Conservation (phyloP, 768 basidiomycete species). For the Austroboletus festivus region DNA sequence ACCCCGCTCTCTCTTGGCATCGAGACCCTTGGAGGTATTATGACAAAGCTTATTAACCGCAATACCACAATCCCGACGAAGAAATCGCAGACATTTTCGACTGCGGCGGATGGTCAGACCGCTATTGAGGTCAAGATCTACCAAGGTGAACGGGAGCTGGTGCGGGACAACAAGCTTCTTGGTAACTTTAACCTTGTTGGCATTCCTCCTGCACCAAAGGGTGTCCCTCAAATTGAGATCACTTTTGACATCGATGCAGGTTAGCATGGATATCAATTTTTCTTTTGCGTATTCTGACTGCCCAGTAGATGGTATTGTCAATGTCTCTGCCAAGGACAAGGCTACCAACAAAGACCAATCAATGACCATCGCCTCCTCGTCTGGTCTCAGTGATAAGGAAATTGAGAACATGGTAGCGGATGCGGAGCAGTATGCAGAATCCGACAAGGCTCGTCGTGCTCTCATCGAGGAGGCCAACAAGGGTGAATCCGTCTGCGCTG, state of each 20-base stretch:
- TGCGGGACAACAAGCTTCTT: constrained; percentile 96
- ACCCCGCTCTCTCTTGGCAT: constrained; percentile 95
- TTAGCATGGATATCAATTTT: constrained; percentile 26
- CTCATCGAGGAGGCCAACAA: constrained; percentile 97
- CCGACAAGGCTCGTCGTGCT: constrained; percentile 81
- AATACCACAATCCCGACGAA: constrained; percentile 99
- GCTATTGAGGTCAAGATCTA: constrained; percentile 99
- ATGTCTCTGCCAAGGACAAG: constrained; percentile 95
- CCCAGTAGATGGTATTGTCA: constrained; percentile 83
- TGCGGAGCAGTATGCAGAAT: constrained; percentile 90
- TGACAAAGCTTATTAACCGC: constrained; percentile 97
- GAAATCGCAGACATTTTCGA: constrained; percentile 99
- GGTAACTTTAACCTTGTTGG: constrained; percentile 99
- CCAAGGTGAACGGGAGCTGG: constrained; percentile 99
- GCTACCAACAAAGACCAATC: constrained; percentile 88
- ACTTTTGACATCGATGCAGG: constrained; percentile 98
- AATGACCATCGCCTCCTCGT: constrained; percentile 97
- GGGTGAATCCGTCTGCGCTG: constrained; percentile 89
- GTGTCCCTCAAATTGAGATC: constrained; percentile 76
- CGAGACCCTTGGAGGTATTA: constrained; percentile 98
- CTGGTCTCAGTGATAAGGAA: constrained; percentile 93
- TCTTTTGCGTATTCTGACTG: background rate
- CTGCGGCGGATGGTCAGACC: constrained; percentile 98
- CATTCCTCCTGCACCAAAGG: constrained; percentile 81
- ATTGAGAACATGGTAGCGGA: constrained; percentile 97